A percentile compares a stretch with the other conserved stretches of the same genome.
These are phyloP conservation scores for Chimonanthus praecox DNA, from an alignment of 164 flowering plant genomes.

Conservation along the genomic window DNA sequence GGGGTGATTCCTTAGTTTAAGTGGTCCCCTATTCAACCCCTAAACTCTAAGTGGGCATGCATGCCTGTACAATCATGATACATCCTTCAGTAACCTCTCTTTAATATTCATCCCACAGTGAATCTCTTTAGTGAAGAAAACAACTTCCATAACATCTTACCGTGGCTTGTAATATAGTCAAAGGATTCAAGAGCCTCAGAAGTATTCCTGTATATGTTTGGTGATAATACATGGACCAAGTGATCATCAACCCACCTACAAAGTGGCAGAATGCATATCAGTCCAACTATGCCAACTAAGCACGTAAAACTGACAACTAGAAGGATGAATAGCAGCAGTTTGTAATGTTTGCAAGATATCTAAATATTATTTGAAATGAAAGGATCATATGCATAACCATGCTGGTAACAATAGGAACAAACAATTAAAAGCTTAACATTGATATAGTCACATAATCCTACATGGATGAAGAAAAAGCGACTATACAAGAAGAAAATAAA, in stretches of 20 bases:
- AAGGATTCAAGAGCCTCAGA: constrained; percentile 86
- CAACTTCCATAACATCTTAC: constrained; percentile 26
- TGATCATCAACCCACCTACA: constrained; percentile 87
- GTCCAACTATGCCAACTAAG: neutral
- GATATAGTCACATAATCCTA: no score
- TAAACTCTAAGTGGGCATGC: no score
- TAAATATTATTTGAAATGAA: neutral
- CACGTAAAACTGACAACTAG: neutral
- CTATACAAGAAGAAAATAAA: no score
- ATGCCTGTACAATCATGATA: no score
- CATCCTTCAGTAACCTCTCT: no score
- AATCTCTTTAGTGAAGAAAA: no score
- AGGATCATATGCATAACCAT: neutral
- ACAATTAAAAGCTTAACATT: neutral
- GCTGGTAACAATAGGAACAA: neutral
- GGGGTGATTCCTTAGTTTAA: no score
- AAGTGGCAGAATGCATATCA: neutral
- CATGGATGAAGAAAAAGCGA: no score
- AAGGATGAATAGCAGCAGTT: no score
- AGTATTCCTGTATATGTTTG: constrained; percentile 68
- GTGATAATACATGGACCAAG: constrained; percentile 80
- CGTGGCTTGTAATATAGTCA: constrained; percentile 71
- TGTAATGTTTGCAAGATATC: neutral
- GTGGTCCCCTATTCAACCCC: no score
- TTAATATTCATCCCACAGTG: neutral